Base-by-base conservation (phyloP, 768 basidiomycete genomes). In the Piloderma croceum region DNA sequence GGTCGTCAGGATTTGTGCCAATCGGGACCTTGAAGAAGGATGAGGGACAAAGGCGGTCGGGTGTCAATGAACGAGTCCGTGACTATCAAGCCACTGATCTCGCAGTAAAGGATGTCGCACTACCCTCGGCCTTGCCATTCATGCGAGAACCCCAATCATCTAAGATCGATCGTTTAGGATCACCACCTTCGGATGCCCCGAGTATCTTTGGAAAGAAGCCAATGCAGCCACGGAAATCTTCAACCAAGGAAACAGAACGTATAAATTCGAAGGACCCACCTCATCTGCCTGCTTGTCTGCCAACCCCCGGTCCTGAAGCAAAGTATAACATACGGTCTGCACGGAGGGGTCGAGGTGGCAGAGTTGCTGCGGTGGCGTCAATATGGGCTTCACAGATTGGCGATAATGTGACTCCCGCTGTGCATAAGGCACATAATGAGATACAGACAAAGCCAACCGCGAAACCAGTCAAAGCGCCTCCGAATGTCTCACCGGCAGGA, bases 371-470 rank as follows among this genome's bases (percentile, higher is more conserved):
- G 4, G 83, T 87, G 1, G 77, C 83, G 0, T 74, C 84, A 2
- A 63, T 90, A 18, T 90, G 86, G 85, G 76, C 82, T 3, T 63
- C 77, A n/a, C n/a, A n/a, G n/a, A n/a, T n/a, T n/a, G n/a, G n/a
- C n/a, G n/a, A n/a, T n/a, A n/a, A n/a, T n/a, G n/a, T n/a, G n/a
- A n/a, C n/a, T n/a, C n/a, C n/a, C n/a, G n/a, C n/a, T n/a, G n/a
- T n/a, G n/a, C n/a, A n/a, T n/a, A n/a, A n/a, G n/a, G n/a, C n/a
- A n/a, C n/a, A n/a, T n/a, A n/a, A n/a, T n/a, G n/a, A n/a, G n/a
- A n/a, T n/a, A n/a, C n/a, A n/a, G n/a, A n/a, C n/a, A n/a, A n/a
- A n/a, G n/a, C n/a, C n/a, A n/a, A n/a, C n/a, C n/a, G 27, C 27
- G 9, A 29, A 29, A 29, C 15, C 27, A 29, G 27, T 9, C 27